Base-by-base conservation (phyloP, 805 yeast genomes). In the Myxozyma nipponensis region DNA sequence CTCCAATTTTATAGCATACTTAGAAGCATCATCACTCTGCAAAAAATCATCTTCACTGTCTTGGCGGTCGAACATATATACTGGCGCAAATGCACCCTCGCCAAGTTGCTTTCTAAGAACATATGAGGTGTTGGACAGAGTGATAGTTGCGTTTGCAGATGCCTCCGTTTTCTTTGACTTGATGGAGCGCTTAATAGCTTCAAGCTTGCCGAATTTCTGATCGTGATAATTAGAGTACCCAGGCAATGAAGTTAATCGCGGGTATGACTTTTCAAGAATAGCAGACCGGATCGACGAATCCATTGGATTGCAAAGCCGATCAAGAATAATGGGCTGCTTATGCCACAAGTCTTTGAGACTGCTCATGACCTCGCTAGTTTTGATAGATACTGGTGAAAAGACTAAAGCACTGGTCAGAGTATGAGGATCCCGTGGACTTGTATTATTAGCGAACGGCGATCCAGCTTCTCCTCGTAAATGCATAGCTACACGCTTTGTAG, bases 21-120 rank as follows among this genome's bases (percentile, higher is more conserved):
- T 61, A 0, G 67, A 63, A 1, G 86, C 87, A 6, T 67, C 64
- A 53, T 78, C 74, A 3, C 72, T 18, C 15, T 43, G 18, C 10
- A 7, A 40, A 22, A 39, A 39, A 39, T 35, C 17, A 19, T 17
- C 24, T 15, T 39, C 49, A 26, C 28, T 24, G 19, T 41, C 46
- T 4, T n/a, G 67, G 10, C 75, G 70, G 63, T 85, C 90, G 1
- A 85, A 82, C 21, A 87, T 69, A 63, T 80, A 87, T 0, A 87
- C 95, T 1, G 79, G 74, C 0, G 90, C 95, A 68, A 73, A 83
- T 0, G 90, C 93, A n/a, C 95, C 95, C 60, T 76, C 77, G 0
- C 96, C 96, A 10, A 89, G 67, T 60, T 79, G 78, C 42, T 71
- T 69, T 24, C 75, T 72, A 47, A 83, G 65, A 6, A 42, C 39